Conservation (phyloP, 495 filamentous ascomycete genomes). For the Penicillium roqueforti region DNA sequence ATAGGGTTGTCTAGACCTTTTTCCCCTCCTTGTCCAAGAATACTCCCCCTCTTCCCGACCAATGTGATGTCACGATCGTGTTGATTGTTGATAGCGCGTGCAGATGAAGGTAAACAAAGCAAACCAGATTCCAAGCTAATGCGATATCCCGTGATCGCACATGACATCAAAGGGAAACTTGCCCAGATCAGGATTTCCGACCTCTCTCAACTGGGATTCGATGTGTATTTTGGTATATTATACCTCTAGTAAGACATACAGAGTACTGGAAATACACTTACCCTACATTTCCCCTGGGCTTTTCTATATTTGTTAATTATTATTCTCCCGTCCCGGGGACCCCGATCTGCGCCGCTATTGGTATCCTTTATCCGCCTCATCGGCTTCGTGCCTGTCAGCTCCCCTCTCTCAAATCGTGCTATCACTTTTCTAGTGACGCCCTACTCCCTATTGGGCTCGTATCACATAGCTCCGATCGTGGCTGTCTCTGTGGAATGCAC, state of each 20-base stretch:
- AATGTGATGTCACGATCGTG: conserved; percentile 22
- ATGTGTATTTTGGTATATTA: conserved; percentile 2
- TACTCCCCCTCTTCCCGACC: not conserved
- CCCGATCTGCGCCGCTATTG: conserved; percentile 32
- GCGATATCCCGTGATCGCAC: conserved; percentile 25
- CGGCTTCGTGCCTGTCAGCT: conserved; percentile 27
- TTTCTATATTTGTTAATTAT: conserved; percentile 15
- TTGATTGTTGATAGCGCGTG: conserved; percentile 3
- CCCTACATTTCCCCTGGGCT: conserved; percentile 4
- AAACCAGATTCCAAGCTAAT: conserved; percentile 16
- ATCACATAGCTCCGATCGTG: conserved; percentile 19
- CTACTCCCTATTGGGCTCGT: conserved; percentile 7
- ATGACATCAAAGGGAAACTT: conserved; percentile 9
- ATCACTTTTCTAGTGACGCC: conserved; percentile 10
- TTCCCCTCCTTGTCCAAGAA: not conserved
- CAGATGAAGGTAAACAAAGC: conserved; percentile 23
- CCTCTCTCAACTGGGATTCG: not conserved
- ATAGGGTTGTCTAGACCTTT: conserved; percentile 12
- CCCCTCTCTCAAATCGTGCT: conserved; percentile 10
- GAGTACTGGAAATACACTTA: conserved; percentile 26
- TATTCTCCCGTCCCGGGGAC: conserved; percentile 8
- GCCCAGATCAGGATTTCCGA: conserved; percentile 2
- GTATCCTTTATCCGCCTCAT: conserved; percentile 13
- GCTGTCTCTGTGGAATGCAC: not conserved
- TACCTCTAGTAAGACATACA: not conserved